Percentiles rank a stretch among this genome's conserved stretches.
Evolutionary conservation across 306 rosid species (phyloP).

Genomic region (Rubus parviflorus): DNA sequence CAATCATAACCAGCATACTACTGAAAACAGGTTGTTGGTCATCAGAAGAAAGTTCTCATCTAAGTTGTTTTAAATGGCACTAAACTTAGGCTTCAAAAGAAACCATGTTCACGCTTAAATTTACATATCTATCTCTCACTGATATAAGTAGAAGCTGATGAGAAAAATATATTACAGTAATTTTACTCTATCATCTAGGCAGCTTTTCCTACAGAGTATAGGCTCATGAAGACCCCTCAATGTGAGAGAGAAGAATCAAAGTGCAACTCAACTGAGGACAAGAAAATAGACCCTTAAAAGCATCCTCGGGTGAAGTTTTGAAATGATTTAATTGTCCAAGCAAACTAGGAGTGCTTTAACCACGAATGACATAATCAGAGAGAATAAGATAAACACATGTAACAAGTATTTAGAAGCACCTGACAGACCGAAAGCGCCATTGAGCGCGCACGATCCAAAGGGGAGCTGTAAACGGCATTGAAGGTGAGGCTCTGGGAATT

Average conservation of each 20-base stretch:
- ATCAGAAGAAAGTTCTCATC: neutral
- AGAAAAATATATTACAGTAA: neutral
- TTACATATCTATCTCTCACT: neutral
- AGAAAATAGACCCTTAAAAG: neutral
- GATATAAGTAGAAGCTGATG: neutral
- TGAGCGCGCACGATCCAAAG: constrained; percentile 77
- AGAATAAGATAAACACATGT: neutral
- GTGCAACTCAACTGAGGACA: neutral
- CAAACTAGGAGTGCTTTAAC: no score
- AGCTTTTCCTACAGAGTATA: neutral
- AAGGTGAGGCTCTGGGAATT: constrained; percentile 81
- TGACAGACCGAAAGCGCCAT: constrained; percentile 79
- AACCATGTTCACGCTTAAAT: neutral
- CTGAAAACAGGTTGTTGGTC: neutral
- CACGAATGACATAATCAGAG: no score
- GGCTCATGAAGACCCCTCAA: no score
- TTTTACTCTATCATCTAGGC: neutral
- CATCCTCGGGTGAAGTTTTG: neutral
- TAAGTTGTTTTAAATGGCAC: neutral
- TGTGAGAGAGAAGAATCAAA: neutral
- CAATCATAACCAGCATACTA: neutral
- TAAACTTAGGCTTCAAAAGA: neutral
- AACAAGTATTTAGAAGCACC: constrained; percentile 14
- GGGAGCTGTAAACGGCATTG: constrained; percentile 73
- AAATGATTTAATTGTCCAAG: neutral